phyloP scores from a whole-genome alignment of 768 basidiomycete genomes.

The Calvatia gigantea region DNA sequence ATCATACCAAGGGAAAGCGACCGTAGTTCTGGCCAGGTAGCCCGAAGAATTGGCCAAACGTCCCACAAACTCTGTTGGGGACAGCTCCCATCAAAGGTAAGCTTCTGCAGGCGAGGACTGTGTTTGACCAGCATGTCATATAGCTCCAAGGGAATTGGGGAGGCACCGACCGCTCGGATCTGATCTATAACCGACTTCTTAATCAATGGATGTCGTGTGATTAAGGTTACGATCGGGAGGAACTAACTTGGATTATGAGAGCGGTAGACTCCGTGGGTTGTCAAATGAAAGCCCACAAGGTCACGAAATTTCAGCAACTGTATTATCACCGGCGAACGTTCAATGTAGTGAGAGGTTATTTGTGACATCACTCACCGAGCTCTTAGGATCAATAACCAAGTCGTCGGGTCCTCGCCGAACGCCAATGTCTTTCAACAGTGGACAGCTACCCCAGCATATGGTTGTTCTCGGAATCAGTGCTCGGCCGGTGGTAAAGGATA shows the following conservation, averaged over 20 bases:
- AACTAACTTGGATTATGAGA: slow-evolving; percentile 2
- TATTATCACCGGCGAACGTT: neutral
- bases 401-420: neutral
- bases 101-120: slow-evolving; percentile 1
- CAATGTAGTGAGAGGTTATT: neutral
- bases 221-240: no score
- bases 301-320: neutral
- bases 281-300: neutral
- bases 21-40: neutral
- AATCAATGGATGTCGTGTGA: neutral
- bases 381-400: neutral
- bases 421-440: slow-evolving; percentile 3
- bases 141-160: neutral
- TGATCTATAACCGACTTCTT: neutral
- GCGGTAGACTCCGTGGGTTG: neutral
- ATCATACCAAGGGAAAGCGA: slow-evolving; percentile 3
- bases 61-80: slow-evolving; percentile 2
- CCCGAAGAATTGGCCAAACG: neutral
- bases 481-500: neutral
- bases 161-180: neutral
- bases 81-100: slow-evolving; percentile 2
- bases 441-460: neutral
- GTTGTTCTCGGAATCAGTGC: neutral
- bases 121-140: slow-evolving; percentile 1
- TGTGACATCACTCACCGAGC: neutral